Percentiles rank a stretch among this genome's conserved stretches.
Evolutionary conservation across 2,329 filamentous ascomycete genomes (phyloP).

Genomic region (Ilyonectria robusta): DNA sequence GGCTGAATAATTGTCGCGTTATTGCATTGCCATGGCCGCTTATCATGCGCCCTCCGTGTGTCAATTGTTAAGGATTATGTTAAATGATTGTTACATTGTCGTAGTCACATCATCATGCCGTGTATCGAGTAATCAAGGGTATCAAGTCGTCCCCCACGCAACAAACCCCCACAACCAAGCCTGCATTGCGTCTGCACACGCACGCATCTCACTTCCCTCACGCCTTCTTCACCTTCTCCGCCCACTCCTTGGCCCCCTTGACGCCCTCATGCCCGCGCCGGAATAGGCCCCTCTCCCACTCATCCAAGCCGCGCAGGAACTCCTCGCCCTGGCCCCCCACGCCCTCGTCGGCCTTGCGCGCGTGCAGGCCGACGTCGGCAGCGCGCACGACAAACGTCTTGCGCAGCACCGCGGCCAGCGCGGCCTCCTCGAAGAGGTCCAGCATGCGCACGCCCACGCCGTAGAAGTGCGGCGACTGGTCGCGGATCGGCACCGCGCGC

Average conservation of each 20-base stretch:
- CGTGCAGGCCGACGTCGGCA: constrained; percentile 88
- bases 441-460: constrained; percentile 87
- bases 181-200: neutral
- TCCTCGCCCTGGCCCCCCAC: constrained; percentile 74
- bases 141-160: constrained; percentile 23
- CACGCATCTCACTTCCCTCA: constrained; percentile 36
- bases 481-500: constrained; percentile 85
- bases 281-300: constrained; percentile 87
- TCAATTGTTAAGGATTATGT: neutral
- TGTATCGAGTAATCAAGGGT: constrained; percentile 32
- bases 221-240: constrained; percentile 67
- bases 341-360: constrained; percentile 82
- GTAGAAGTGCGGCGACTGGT: constrained; percentile 90
- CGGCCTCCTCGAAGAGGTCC: constrained; percentile 87
- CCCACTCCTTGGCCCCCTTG: constrained; percentile 79
- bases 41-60: neutral
- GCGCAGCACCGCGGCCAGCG: constrained; percentile 81
- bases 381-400: constrained; percentile 87
- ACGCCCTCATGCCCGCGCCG: constrained; percentile 81
- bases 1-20: neutral
- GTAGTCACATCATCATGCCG: constrained; percentile 17
- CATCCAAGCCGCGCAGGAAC: constrained; percentile 89
- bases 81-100: constrained; percentile 17
- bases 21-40: neutral
- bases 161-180: neutral